These are phyloP conservation scores for Coriolopsis trogii DNA, from an alignment of 1,284 basidiomycete genomes.

Conservation along the genomic window DNA sequence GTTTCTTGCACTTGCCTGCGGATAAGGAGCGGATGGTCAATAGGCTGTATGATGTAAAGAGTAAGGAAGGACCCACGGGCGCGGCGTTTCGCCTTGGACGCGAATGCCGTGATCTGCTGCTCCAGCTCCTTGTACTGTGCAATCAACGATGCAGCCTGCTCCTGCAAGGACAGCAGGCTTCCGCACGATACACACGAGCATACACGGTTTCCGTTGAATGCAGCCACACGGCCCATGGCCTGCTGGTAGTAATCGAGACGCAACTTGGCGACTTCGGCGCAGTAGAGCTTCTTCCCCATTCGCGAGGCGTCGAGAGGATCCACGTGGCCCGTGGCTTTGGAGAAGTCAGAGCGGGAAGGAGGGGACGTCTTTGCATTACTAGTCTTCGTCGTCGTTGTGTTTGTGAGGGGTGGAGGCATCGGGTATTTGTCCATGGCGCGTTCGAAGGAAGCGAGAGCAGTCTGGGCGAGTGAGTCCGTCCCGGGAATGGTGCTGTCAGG, in stretches of 20 bases:
- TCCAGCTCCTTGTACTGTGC: conserved; percentile 9
- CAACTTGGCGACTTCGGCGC: conserved; percentile 20
- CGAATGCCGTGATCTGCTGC: not conserved
- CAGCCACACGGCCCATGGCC: conserved; percentile 12
- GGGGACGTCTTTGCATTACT: not conserved
- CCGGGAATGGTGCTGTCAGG: conserved; percentile 6
- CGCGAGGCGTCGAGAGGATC: no score
- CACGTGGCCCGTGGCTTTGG: not conserved
- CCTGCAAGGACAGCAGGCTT: conserved; percentile 7
- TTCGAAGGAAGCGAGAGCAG: conserved; percentile 18
- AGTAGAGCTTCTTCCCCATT: conserved; percentile 10
- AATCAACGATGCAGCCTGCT: conserved; percentile 2
- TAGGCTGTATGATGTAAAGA: not conserved
- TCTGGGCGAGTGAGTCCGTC: conserved; percentile 10
- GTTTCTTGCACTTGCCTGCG: conserved; percentile 13
- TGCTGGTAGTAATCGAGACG: conserved; percentile 20
- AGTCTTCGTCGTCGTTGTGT: not conserved
- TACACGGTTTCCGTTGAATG: conserved; percentile 1
- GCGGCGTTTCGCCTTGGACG: conserved; percentile 8
- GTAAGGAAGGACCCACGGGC: conserved; percentile 9
- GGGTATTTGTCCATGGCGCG: conserved; percentile 27
- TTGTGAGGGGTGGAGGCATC: conserved; percentile 7
- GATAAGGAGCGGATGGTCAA: not conserved
- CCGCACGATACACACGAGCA: conserved; percentile 20
- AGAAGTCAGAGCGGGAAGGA: not conserved